Conservation (phyloP, 139 green algal genomes). For the Gonium pectorale region DNA sequence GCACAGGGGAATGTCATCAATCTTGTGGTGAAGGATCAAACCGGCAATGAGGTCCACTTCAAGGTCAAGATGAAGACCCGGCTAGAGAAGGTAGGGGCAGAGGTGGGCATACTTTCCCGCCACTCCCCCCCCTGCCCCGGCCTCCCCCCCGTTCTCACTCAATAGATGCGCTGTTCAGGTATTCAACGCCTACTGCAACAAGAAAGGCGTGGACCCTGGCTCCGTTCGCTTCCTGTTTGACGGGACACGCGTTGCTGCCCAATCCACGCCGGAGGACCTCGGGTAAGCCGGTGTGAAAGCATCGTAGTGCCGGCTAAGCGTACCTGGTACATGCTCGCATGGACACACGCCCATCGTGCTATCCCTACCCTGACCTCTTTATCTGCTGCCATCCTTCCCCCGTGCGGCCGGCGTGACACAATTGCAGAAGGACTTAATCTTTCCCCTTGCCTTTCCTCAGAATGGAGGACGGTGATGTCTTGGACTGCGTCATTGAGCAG, state of each 20-base stretch:
- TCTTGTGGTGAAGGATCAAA: conserved; percentile 67
- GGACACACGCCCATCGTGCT: too few species aligned
- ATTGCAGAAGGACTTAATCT: too few species aligned
- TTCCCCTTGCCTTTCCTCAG: conserved; percentile 36
- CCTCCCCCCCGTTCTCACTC: not conserved
- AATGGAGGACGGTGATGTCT: conserved; percentile 67
- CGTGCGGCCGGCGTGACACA: too few species aligned
- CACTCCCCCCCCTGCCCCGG: too few species aligned
- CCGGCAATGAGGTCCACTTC: conserved; percentile 67
- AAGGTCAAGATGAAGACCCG: conserved; percentile 68
- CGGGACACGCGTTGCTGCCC: conserved; percentile 38
- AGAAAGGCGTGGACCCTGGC: conserved; percentile 51
- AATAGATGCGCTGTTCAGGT: conserved; percentile 45
- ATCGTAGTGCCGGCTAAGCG: too few species aligned
- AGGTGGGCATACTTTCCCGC: too few species aligned
- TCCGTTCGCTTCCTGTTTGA: conserved; percentile 55
- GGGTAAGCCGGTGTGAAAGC: conserved; percentile 3
- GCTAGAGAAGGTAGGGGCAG: conserved; percentile 64
- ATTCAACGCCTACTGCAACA: conserved; percentile 65
- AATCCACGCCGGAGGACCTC: conserved; percentile 32
- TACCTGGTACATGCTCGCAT: too few species aligned
- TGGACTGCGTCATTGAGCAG: conserved; percentile 71
- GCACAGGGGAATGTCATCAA: conserved; percentile 56
- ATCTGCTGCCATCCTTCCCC: too few species aligned
- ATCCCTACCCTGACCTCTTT: too few species aligned